These are phyloP conservation scores for Aspergillus asperescens DNA, from an alignment of 495 filamentous ascomycete genomes.

Conservation along the genomic window DNA sequence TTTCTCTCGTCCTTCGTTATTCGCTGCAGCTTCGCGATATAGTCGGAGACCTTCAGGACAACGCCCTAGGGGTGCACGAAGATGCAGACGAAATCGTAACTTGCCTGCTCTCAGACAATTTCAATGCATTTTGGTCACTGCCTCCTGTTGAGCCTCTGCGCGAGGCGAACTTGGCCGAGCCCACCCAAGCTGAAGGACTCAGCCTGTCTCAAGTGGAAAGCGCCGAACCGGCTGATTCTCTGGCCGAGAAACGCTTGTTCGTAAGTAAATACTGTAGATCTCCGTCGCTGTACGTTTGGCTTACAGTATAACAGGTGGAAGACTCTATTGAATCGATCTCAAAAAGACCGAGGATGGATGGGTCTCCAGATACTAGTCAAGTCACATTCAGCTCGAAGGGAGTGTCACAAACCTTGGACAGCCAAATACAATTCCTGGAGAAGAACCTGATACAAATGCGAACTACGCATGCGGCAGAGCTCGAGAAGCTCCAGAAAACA, in stretches of 20 bases:
- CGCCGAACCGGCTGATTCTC: background rate
- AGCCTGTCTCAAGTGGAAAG: background rate
- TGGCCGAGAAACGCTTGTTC: conserved; percentile 32
- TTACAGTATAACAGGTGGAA: conserved; percentile 23
- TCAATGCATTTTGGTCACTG: conserved; percentile 37
- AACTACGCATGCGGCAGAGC: conserved; percentile 25
- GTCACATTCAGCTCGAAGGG: conserved; percentile 32
- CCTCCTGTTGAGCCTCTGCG: conserved; percentile 39
- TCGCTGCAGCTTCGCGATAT: conserved; percentile 36
- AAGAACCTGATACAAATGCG: conserved; percentile 34
- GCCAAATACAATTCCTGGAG: conserved; percentile 31
- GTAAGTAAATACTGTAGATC: conserved; percentile 22
- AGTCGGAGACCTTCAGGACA: conserved; percentile 45
- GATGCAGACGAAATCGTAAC: conserved; percentile 42
- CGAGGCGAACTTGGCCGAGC: conserved; percentile 23
- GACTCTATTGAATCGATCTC: conserved; percentile 24
- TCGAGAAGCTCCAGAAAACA: conserved; percentile 26
- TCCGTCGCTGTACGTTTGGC: background rate
- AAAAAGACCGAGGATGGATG: conserved; percentile 32
- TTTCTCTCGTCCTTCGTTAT: conserved; percentile 37
- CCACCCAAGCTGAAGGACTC: background rate
- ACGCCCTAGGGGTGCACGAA: conserved; percentile 41
- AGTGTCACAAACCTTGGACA: conserved; percentile 30
- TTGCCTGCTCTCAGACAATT: conserved; percentile 32
- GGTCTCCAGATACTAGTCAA: conserved; percentile 32